Conservation (phyloP, 2,329 filamentous ascomycete species). For the Cryphonectria naterciae region DNA sequence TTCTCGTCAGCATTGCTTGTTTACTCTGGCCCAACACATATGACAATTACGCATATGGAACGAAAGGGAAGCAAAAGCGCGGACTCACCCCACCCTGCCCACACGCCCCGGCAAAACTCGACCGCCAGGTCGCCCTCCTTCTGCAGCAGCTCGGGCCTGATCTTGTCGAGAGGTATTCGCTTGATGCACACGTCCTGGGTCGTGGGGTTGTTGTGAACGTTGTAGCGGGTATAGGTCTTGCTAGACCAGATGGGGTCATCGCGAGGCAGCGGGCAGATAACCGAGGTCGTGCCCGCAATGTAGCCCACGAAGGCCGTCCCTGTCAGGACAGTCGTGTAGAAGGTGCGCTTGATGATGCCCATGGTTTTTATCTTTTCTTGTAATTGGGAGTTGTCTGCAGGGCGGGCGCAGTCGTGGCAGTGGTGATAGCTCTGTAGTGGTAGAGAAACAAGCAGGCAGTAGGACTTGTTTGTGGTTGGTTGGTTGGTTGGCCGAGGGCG, state of each 20-base stretch:
- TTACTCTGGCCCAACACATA: not conserved
- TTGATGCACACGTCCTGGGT: constrained; percentile 68
- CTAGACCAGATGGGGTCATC: constrained; percentile 66
- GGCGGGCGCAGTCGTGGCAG: not conserved
- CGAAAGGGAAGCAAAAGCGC: constrained; percentile 10
- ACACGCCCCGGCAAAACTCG: constrained; percentile 70
- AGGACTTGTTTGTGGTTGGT: not conserved
- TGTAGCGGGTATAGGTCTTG: constrained; percentile 60
- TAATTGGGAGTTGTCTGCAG: not conserved
- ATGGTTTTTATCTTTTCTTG: constrained; percentile 34
- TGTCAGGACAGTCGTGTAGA: constrained; percentile 52
- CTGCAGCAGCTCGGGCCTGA: constrained; percentile 67
- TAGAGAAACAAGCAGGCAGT: not conserved
- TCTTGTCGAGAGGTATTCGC: constrained; percentile 63
- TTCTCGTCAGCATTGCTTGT: not conserved
- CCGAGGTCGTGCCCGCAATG: constrained; percentile 57
- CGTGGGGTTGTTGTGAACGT: constrained; percentile 64
- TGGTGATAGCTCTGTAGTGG: not conserved
- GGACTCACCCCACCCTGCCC: constrained; percentile 64
- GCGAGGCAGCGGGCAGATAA: constrained; percentile 60
- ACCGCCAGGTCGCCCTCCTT: constrained; percentile 61
- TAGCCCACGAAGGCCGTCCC: constrained; percentile 56
- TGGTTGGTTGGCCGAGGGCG: not conserved
- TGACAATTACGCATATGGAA: constrained; percentile 9
- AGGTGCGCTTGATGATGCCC: constrained; percentile 56